Evolutionary conservation across 2,329 filamentous ascomycete species (phyloP).

Genomic region (Colletotrichum shisoi): DNA sequence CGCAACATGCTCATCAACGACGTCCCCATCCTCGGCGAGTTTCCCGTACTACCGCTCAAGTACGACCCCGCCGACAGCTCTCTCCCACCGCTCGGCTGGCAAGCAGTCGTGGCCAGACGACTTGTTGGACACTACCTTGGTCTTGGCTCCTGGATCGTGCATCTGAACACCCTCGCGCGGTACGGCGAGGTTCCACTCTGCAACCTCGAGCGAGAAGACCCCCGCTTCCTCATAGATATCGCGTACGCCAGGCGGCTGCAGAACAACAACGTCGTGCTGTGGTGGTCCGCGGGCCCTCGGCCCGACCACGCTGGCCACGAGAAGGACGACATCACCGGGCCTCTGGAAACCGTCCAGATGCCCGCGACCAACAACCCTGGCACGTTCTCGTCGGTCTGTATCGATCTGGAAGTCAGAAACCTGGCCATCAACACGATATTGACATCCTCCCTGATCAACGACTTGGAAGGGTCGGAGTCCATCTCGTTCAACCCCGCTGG

Average conservation of each 20-base stretch:
- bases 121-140: conserved; percentile 90
- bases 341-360: conserved; percentile 88
- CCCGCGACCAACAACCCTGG: conserved; percentile 91
- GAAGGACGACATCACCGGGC: conserved; percentile 83
- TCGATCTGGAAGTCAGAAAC: conserved; percentile 92
- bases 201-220: conserved; percentile 93
- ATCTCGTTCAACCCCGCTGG: conserved; percentile 82
- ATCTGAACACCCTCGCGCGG: conserved; percentile 84
- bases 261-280: conserved; percentile 90
- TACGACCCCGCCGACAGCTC: conserved; percentile 86
- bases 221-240: conserved; percentile 92
- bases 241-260: conserved; percentile 91
- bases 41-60: conserved; percentile 82
- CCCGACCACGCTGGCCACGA: conserved; percentile 97
- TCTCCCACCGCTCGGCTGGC: conserved; percentile 92
- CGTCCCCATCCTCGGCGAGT: conserved; percentile 81
- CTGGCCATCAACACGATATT: conserved; percentile 97
- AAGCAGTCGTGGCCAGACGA: conserved; percentile 83
- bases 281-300: conserved; percentile 89
- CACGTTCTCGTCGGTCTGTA: conserved; percentile 94
- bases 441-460: conserved; percentile 95
- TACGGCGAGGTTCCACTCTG: conserved; percentile 96
- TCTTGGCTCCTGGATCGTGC: conserved; percentile 89
- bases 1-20: conserved; percentile 82
- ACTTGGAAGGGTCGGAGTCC: conserved; percentile 88